Conservation (phyloP, 2,329 filamentous ascomycete genomes). For the Ilyonectria robusta region DNA sequence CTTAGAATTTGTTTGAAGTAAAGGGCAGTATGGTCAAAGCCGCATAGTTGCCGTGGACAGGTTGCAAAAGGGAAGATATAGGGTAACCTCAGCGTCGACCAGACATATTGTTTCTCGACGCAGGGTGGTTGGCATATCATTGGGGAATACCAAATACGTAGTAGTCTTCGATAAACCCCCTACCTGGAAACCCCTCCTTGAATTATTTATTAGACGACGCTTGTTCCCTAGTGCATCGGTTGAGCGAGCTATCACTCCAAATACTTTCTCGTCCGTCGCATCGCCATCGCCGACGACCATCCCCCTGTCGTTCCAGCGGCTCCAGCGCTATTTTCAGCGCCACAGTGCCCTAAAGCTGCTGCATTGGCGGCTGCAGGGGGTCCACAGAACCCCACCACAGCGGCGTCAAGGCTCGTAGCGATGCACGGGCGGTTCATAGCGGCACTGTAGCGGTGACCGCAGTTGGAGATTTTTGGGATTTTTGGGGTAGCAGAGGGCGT, state of each 20-base stretch:
- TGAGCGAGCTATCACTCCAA: not conserved
- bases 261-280: no score
- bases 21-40: not conserved
- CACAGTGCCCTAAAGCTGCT: not conserved
- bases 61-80: not conserved
- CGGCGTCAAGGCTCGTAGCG: slow-evolving; percentile 1
- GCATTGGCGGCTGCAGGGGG: not conserved
- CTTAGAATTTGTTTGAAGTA: no score
- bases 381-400: not conserved
- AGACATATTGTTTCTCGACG: not conserved
- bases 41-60: not conserved
- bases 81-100: not conserved
- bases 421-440: not conserved
- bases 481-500: slow-evolving; percentile 9
- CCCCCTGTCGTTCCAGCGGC: not conserved
- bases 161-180: not conserved
- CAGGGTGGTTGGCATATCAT: not conserved
- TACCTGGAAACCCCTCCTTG: not conserved
- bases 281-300: not conserved
- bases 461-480: slow-evolving; percentile 16
- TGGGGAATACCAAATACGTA: not conserved
- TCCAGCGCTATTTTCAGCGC: slow-evolving; percentile 9
- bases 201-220: not conserved
- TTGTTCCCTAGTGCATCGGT: not conserved
- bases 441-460: not conserved